Base-by-base conservation (phyloP, 306 rosid genomes). In the Begonia masoniana region DNA sequence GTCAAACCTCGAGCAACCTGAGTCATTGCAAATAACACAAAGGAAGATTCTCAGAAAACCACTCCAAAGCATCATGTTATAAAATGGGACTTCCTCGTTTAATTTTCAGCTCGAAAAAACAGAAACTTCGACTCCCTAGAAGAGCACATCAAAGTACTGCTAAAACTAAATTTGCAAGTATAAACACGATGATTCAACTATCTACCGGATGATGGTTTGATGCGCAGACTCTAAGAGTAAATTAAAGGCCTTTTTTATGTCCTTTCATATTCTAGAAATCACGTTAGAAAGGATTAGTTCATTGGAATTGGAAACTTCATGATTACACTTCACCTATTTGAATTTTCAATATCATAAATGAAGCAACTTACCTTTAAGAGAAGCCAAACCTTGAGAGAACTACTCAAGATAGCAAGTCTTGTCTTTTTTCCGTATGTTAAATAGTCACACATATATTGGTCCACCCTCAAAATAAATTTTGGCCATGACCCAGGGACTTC, bases 301-400 rank as follows among this genome's bases (percentile, higher is more conserved):
- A 43, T 43, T 43, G 47, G 13, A 43, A 43, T 12, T 43, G 47
- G 47, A 12, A 9, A 12, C 12, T 43, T 43, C 3, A 43, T 43
- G 1, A 43, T 43, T 9, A 45, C 0, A n/a, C 7, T 45, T 45
- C 6, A 10, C 49, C 13, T 45, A 45, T 45, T 26, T 10, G 49
- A n/a, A 45, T 1, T 45, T 55, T 15, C 42, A 60, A 64, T 59
- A 26, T 67, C 59, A 13, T 43, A 52, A 61, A 41, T 47, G 64
- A 59, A 62, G 59, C 0, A 53, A 62, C 68, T 49, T 83, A 86
- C 99, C 94, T 91, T 91, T 43, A 91, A 61, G 57, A 83, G 64
- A 59, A 91, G 83, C 99, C 96, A 91, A 59, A 77, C 99, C 81
- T 84, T 86, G 64, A 91, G 92, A 60, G 96, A 91, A 63, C 99